Base-by-base conservation (phyloP, 805 yeast genomes). In the Spathaspora girioi region DNA sequence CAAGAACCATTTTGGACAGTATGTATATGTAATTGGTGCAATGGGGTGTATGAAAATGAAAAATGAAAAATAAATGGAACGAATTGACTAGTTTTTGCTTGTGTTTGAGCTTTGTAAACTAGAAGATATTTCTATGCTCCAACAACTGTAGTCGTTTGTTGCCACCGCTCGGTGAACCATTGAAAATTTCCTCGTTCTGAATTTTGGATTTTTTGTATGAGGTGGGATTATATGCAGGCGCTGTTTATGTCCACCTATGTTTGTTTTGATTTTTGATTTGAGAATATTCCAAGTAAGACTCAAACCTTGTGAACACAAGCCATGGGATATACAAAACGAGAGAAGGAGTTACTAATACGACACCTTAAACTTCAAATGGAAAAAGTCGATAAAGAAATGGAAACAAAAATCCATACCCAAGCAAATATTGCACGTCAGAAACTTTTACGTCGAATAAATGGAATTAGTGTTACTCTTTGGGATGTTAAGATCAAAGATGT, bases 1-100 rank as follows among this genome's bases (percentile, higher is more conserved):
- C 99, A 62, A 92, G 80, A 56, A 87, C 97, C 97, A 91, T 91
- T 50, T 64, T 77, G 57, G 20, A 8, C 2, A 38, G 46, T 47
- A 1, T 11, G 7, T 20, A 4, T 42, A 11, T 42, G 27, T 7
- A 23, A 20, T 18, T 3, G 44, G 11, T 42, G n/a, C n/a, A n/a
- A n/a, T n/a, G 6, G 27, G 3, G 26, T 42, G 44, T 11, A 31
- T 31, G n/a, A n/a, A n/a, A n/a, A n/a, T n/a, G n/a, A n/a, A n/a
- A n/a, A n/a, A n/a, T n/a, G n/a, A n/a, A 31, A 23, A 23, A 23
- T 3, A 23, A 23, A 6, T 23, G 26, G 26, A 23, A 23, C 26
- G 3, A 23, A 23, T 23, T 23, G 26, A 23, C 26, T 23, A 23
- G 26, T 23, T 23, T 23, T 6, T 4, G 26, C 26, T 6, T 23